These are phyloP conservation scores for Oryza officinalis DNA, from an alignment of 176 grass and related monocot species.

Conservation along the genomic window DNA sequence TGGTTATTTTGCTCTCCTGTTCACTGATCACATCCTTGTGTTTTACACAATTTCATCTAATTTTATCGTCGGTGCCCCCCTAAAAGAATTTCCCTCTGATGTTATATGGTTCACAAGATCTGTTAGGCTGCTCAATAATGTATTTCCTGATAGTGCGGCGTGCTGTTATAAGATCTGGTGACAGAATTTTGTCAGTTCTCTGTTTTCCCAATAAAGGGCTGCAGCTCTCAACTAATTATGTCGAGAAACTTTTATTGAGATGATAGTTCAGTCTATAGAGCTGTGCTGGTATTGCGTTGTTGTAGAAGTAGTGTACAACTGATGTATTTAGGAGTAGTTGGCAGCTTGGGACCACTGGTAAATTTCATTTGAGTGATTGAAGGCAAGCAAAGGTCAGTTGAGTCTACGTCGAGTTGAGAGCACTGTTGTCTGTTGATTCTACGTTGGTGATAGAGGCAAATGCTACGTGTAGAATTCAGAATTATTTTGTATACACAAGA, in stretches of 20 bases:
- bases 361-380: neutral
- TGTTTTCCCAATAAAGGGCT: neutral
- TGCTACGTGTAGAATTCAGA: neutral
- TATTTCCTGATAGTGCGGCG: neutral
- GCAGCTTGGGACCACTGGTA: neutral
- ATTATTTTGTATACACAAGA: neutral
- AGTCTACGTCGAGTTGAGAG: neutral
- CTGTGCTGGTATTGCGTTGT: neutral
- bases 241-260: neutral
- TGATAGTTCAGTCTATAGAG: neutral
- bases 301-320: neutral
- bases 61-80: neutral
- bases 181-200: neutral
- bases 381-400: neutral
- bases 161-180: constrained; percentile 2
- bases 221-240: neutral
- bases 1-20: neutral
- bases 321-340: neutral
- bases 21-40: neutral
- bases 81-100: neutral
- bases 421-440: neutral
- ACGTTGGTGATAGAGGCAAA: neutral
- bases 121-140: neutral
- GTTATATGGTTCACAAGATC: neutral
- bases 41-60: neutral